Evolutionary conservation across 257 asterid species (phyloP), one percentile per base, ranked within the genome.

Genomic region (Misopates orontium): DNA sequence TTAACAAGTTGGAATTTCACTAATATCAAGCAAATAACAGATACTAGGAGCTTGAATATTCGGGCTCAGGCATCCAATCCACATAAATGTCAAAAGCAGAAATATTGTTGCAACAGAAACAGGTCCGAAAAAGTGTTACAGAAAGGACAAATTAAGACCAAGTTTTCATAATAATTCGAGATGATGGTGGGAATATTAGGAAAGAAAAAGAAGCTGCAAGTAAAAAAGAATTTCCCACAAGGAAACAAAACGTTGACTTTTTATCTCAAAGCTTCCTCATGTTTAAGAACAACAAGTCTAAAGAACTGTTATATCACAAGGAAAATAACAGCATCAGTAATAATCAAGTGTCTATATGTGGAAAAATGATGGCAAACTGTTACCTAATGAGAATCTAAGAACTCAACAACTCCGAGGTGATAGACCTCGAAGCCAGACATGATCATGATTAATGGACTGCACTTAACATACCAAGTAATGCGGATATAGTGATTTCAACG

Each of bases 321-420:
- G 39, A 44, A 31, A 69, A 15, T 16, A 76, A 67, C 72, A 62
- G 45, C 8, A 56, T 49, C 21, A 36, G 44, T 22, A 56, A 42
- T 40, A 23, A 18, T 59, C 52, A 44, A 0, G 31, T 18, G 52
- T 32, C 63, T 17, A 50, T 8, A 45, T 54, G 39, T 22, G 31
- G 66, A 50, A 20, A 53, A 73, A 21, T 25, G 60, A 51, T 63
- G 54, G 45, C 19, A 19, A 61, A 50, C 12, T 19, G 60, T 61
- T 20, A 42, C 22, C 12, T 22, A 61, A n/a, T 12, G 42, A 36
- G 42, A 36, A 36, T 9, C 11, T 4, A 20, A 20, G 31, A 53
- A 10, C 36, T 9, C 32, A 5, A 21, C 8, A 23, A 20, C 8
- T 53, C 14, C 28, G 18, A 20, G 10, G 11, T 18, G 15, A 13